Evolutionary conservation across 441 rosid species (phyloP).

Genomic region (Macaranga tanarius): DNA sequence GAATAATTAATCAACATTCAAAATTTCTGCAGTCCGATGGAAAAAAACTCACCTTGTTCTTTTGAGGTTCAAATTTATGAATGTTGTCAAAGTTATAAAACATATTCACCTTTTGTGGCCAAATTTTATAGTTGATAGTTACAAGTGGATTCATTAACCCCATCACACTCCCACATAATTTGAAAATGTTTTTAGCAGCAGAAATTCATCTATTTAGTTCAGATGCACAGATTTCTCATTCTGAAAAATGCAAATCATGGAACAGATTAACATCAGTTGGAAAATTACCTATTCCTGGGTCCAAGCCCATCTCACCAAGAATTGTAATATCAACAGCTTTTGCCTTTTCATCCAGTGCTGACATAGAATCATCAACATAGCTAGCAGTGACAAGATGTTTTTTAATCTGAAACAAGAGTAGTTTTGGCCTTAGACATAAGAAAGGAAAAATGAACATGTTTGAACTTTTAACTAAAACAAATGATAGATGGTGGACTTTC

Average conservation of each 20-base stretch:
- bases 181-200: neutral
- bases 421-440: conserved; percentile 17
- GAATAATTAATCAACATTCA: neutral
- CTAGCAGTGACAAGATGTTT: conserved; percentile 95
- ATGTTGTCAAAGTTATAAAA: neutral
- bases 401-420: conserved; percentile 55
- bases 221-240: neutral
- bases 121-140: neutral
- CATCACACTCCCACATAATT: neutral
- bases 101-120: neutral
- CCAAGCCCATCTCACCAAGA: conserved; percentile 96
- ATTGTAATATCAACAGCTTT: conserved; percentile 71
- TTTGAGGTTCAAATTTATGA: neutral
- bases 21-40: neutral
- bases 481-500: neutral
- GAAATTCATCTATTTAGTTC: neutral
- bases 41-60: neutral
- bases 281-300: conserved; percentile 85
- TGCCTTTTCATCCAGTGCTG: conserved; percentile 64
- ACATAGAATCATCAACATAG: conserved; percentile 77
- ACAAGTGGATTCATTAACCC: neutral
- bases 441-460: conserved; percentile 5
- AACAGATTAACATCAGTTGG: conserved; percentile 11
- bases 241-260: conserved; percentile 4
- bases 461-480: conserved; percentile 5